Evolutionary conservation across 352 stramenopile species (phyloP), one percentile per base, ranked within the genome.

Genomic region (Pythium plurisporium): DNA sequence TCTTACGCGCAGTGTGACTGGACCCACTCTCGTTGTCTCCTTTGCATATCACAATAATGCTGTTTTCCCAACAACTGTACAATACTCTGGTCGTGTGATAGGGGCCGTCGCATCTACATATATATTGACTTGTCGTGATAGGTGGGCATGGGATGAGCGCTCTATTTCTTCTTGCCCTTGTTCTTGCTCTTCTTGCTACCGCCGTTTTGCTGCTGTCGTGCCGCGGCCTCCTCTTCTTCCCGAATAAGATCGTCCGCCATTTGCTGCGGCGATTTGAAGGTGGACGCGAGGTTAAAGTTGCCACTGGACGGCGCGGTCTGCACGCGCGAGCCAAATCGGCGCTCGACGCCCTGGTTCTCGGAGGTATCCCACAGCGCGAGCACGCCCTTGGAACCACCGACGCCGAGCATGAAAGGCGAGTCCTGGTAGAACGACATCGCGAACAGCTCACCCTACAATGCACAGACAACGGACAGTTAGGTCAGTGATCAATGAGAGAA

Each of bases 291-390:
- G 56, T 91, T 79, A 23, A 60, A 55, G 36, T 67, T 67, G 20
- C 65, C 59, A 27, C 41, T 14, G 19, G 38, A 19, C 8, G 49
- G 34, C 8, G 67, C 47, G 26, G 59, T 70, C 42, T 87, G 74
- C 36, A 85, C 76, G 33, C 86, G 81, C 61, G 83, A 86, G n/a
- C 78, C 55, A 65, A 96, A 96, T 49, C 80, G 82, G 31, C 82
- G 76, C 72, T 94, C 79, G 25, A 94, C 80, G 36, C 70, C 82
- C 55, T 93, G 73, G 70, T 96, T 91, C 65, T 96, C 90, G 4
- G 73, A 77, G 4, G 84, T 93, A 46, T 97, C 90, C 90, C 90
- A 97, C 10, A 97, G 69, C 30, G 88, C 89, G 19, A 97, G 59
- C 25, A 87, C 73, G 55, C 89, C 88, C 63, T 91, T 93, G 11